Percentiles rank a stretch among this genome's conserved stretches.
phyloP scores from a whole-genome alignment of 352 stramenopile species.

The Globisporangium uncinulatum region DNA sequence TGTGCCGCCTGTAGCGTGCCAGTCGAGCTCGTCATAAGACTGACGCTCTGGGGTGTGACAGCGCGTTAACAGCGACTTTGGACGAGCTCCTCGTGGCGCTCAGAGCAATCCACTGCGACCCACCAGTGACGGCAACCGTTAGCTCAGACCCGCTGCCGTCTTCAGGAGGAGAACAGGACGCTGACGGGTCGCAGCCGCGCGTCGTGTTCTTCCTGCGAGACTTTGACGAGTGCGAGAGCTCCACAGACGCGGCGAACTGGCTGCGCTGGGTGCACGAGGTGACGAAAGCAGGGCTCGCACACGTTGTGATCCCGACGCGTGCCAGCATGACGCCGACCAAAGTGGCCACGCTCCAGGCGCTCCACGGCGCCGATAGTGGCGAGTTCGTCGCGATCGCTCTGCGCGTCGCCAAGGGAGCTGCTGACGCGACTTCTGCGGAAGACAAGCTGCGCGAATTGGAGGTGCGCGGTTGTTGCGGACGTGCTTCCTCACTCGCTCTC shows the following conservation, averaged over 20 bases:
- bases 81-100: conserved; percentile 11
- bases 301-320: conserved; percentile 50
- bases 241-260: conserved; percentile 25
- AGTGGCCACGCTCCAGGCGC: conserved; percentile 31
- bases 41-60: too few species aligned
- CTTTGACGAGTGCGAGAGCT: conserved; percentile 38
- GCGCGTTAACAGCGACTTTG: conserved; percentile 1
- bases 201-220: conserved; percentile 58
- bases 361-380: conserved; percentile 19
- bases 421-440: conserved; percentile 32
- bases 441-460: conserved; percentile 45
- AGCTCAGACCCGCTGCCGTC: too few species aligned
- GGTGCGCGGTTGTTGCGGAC: conserved; percentile 8
- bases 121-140: background rate
- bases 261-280: conserved; percentile 49
- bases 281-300: conserved; percentile 33
- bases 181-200: background rate
- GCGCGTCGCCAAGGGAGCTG: conserved; percentile 39
- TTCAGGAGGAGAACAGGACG: background rate
- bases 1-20: too few species aligned
- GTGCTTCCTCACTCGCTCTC: background rate
- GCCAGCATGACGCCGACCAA: conserved; percentile 37
- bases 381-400: conserved; percentile 64
- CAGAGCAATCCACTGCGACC: conserved; percentile 4
- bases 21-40: too few species aligned